These are phyloP conservation scores for Kluyveromyces siamensis DNA, from an alignment of 805 yeast species.

Conservation along the genomic window DNA sequence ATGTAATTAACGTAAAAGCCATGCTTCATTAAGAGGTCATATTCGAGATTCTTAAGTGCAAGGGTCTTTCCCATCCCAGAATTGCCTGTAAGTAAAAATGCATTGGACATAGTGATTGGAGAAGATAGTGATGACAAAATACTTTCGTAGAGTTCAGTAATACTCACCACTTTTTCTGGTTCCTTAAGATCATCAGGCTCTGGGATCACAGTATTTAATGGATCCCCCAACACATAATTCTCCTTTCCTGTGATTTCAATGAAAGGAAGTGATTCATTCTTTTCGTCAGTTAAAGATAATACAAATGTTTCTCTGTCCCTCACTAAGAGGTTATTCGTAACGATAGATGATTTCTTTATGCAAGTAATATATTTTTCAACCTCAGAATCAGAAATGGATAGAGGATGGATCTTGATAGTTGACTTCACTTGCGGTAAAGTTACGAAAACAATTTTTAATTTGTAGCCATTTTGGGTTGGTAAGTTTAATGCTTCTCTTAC, in stretches of 20 bases:
- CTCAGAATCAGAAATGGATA: neutral
- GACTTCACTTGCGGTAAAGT: neutral
- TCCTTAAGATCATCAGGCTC: neutral
- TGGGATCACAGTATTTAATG: neutral
- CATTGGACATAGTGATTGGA: constrained; percentile 26
- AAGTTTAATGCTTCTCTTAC: neutral
- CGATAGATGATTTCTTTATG: neutral
- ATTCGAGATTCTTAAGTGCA: constrained; percentile 35
- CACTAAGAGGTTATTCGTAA: neutral
- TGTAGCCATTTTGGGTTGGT: neutral
- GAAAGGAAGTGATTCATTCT: neutral
- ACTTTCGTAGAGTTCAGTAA: constrained; percentile 36
- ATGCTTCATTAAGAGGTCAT: constrained; percentile 25
- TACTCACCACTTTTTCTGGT: constrained; percentile 42
- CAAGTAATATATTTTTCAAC: neutral
- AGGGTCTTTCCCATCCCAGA: constrained; percentile 79
- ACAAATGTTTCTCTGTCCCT: neutral
- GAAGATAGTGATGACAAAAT: constrained; percentile 18
- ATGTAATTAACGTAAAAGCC: constrained; percentile 34
- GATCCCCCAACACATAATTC: neutral
- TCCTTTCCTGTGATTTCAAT: neutral
- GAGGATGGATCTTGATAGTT: neutral
- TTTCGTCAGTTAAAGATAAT: neutral
- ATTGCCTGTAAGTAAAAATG: constrained; percentile 60
- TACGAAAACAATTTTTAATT: neutral